These are phyloP conservation scores for Rutidosis leptorrhynchoides DNA, from an alignment of 129 eudicot genomes.

Conservation along the genomic window DNA sequence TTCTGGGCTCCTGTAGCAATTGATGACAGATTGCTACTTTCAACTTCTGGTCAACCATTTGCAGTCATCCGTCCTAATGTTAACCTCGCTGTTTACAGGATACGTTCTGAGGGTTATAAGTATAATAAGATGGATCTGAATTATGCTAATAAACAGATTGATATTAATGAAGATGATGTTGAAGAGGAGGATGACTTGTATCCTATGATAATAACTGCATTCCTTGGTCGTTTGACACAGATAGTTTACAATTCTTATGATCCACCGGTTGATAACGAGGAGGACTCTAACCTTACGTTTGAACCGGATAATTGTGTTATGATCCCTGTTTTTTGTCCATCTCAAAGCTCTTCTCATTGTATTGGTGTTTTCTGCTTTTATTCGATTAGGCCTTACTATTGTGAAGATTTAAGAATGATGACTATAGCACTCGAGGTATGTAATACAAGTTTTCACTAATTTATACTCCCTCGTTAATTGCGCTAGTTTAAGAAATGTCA, in stretches of 20 bases:
- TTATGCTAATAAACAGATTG: background rate
- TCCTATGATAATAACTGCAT: slow-evolving; percentile 6
- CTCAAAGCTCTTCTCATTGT: slow-evolving; percentile 9
- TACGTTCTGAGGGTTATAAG: background rate
- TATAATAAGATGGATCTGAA: slow-evolving; percentile 3
- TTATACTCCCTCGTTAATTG: no score
- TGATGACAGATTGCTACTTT: slow-evolving; percentile 10
- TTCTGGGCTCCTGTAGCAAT: slow-evolving; percentile 24
- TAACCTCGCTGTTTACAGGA: background rate
- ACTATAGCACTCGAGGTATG: background rate
- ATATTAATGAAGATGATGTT: no score
- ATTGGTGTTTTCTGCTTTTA: slow-evolving; percentile 17
- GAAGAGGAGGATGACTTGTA: no score
- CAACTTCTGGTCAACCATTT: slow-evolving; percentile 23
- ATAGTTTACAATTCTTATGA: no score
- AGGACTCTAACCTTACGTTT: no score
- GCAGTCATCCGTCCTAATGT: background rate
- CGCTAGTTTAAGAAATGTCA: no score
- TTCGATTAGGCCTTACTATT: background rate
- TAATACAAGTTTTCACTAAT: no score
- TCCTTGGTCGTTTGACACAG: background rate
- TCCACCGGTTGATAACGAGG: no score
- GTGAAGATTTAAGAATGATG: background rate
- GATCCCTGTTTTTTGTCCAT: slow-evolving; percentile 8
- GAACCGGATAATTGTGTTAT: background rate